phyloP scores from a whole-genome alignment of 2,329 filamentous ascomycete species.

The Diaporthe capsici region DNA sequence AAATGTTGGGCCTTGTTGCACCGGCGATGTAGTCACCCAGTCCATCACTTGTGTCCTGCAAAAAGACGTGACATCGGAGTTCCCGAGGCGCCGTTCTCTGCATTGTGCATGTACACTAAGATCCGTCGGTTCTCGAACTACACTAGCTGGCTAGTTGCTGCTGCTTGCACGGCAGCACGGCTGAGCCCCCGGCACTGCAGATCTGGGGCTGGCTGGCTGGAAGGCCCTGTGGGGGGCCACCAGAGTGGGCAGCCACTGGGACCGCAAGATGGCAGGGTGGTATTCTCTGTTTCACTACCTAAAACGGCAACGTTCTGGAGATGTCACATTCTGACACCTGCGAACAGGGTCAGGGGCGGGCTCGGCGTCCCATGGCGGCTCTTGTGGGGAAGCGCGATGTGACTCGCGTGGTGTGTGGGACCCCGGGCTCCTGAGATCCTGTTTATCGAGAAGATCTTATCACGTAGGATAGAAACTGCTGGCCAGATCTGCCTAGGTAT shows the following conservation, averaged over 20 bases:
- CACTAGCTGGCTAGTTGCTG: neutral
- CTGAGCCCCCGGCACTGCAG: neutral
- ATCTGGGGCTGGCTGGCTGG: slow-evolving; percentile 7
- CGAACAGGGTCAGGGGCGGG: slow-evolving; percentile 16
- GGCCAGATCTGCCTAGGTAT: neutral
- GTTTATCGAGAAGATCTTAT: slow-evolving; percentile 25
- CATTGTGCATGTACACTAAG: neutral
- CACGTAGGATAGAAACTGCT: neutral
- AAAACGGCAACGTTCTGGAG: neutral
- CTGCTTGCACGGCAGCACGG: neutral
- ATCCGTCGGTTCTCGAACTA: neutral
- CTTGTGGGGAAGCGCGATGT: slow-evolving; percentile 23
- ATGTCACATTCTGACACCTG: slow-evolving; percentile 28
- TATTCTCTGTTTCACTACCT: slow-evolving; percentile 26
- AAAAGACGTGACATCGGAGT: neutral
- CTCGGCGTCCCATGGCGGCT: neutral
- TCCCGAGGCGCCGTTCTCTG: neutral
- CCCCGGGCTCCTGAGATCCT: neutral
- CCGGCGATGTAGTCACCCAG: neutral
- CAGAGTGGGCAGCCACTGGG: neutral
- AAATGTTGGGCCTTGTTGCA: neutral
- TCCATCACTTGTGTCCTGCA: neutral
- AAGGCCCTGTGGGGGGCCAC: neutral
- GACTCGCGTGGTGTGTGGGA: slow-evolving; percentile 18
- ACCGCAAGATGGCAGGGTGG: neutral